phyloP scores from a whole-genome alignment of 1,284 basidiomycete genomes.

The Ustilago esculenta region DNA sequence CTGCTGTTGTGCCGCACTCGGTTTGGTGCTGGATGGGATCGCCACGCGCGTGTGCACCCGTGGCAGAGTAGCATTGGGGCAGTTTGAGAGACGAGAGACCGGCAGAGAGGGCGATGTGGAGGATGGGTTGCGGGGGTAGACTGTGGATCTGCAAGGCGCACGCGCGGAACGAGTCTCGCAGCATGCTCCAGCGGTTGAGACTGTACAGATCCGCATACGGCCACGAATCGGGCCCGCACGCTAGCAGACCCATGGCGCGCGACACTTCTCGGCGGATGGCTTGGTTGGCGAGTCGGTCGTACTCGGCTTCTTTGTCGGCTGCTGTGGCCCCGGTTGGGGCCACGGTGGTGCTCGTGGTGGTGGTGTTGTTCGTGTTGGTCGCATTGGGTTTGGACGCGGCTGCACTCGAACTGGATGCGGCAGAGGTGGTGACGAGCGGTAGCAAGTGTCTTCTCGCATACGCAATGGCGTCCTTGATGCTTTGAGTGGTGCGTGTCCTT shows the following conservation, averaged over 20 bases:
- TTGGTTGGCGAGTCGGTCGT: slow-evolving; percentile 25
- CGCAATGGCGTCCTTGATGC: slow-evolving; percentile 79
- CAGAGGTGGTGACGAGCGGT: slow-evolving; percentile 73
- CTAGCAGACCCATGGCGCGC: slow-evolving; percentile 59
- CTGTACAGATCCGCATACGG: slow-evolving; percentile 58
- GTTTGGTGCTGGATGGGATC: no score
- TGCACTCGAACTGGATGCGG: slow-evolving; percentile 6
- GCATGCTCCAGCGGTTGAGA: slow-evolving; percentile 30
- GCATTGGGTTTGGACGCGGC: not conserved
- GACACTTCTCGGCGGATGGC: slow-evolving; percentile 25
- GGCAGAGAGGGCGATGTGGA: slow-evolving; percentile 62
- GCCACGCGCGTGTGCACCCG: no score
- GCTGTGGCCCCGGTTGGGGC: not conserved
- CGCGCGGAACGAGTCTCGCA: slow-evolving; percentile 46
- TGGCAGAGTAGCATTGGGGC: slow-evolving; percentile 47
- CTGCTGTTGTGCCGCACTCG: no score
- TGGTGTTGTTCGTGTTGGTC: not conserved
- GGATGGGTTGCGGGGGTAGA: slow-evolving; percentile 51
- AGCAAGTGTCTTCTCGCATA: slow-evolving; percentile 85
- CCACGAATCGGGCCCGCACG: slow-evolving; percentile 34
- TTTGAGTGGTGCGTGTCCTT: slow-evolving; percentile 19
- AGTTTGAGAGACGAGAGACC: slow-evolving; percentile 59
- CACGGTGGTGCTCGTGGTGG: not conserved
- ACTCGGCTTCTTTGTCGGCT: slow-evolving; percentile 27
- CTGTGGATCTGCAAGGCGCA: slow-evolving; percentile 54